Evolutionary conservation across 2,329 filamentous ascomycete genomes (phyloP).

Genomic region (Fusarium annulatum): DNA sequence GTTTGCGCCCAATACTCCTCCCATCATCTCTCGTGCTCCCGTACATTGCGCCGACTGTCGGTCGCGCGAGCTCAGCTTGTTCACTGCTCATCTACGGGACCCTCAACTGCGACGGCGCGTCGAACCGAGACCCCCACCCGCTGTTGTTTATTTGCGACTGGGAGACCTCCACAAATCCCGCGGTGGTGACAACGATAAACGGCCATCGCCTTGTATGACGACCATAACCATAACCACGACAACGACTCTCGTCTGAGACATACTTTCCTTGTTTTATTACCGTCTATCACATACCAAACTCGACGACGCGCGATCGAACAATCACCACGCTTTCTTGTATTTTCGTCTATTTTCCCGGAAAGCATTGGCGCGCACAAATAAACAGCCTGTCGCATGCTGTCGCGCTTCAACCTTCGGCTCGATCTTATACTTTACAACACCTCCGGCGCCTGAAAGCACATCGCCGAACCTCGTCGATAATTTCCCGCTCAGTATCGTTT

Average conservation of each 20-base stretch:
- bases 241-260: conserved; percentile 14
- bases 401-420: neutral
- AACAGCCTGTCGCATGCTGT: conserved; percentile 22
- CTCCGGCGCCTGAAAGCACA: conserved; percentile 6
- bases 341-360: conserved; percentile 8
- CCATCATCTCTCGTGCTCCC: conserved; percentile 35
- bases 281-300: conserved; percentile 1
- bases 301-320: conserved; percentile 18
- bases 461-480: conserved; percentile 10
- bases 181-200: conserved; percentile 29
- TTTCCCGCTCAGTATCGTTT: conserved; percentile 6
- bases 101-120: conserved; percentile 34
- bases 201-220: conserved; percentile 17
- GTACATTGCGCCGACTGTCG: conserved; percentile 36
- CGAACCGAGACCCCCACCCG: conserved; percentile 17
- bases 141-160: conserved; percentile 34
- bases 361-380: conserved; percentile 19
- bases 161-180: conserved; percentile 19
- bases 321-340: conserved; percentile 19
- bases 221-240: conserved; percentile 8
- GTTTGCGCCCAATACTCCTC: conserved; percentile 44
- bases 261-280: conserved; percentile 15
- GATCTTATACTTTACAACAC: neutral
- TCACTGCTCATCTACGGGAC: conserved; percentile 21
- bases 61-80: conserved; percentile 36